Conservation (phyloP, 1,284 basidiomycete species). For the Microbotryum lychnidis-dioicae region DNA sequence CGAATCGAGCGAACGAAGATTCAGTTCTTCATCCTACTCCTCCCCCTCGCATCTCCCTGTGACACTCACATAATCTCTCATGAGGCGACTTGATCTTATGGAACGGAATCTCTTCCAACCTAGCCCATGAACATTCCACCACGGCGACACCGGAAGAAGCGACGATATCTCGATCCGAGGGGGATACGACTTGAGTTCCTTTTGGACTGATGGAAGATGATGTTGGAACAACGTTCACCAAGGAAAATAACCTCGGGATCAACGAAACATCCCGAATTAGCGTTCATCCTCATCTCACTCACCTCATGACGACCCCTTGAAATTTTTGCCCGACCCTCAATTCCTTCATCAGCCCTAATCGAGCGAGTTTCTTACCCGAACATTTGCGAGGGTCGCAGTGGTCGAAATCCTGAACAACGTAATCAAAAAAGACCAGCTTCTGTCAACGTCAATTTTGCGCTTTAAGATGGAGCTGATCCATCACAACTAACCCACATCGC, state of each 20-base stretch:
- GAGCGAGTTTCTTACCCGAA: slow-evolving; percentile 85
- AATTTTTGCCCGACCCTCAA: slow-evolving; percentile 79
- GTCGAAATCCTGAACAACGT: slow-evolving; percentile 67
- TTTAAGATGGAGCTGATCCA: not conserved
- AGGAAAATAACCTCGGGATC: not conserved
- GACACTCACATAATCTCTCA: slow-evolving; percentile 69
- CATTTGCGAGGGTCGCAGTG: slow-evolving; percentile 94
- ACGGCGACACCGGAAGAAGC: slow-evolving; percentile 74
- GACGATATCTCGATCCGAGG: slow-evolving; percentile 75
- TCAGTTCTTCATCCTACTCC: not conserved
- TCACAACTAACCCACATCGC: slow-evolving; percentile 28
- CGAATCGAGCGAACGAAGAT: not conserved
- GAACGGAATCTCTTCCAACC: slow-evolving; percentile 89
- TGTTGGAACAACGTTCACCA: not conserved
- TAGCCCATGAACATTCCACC: slow-evolving; percentile 95
- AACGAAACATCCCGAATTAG: not conserved
- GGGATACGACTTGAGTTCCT: slow-evolving; percentile 69
- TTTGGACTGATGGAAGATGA: slow-evolving; percentile 57
- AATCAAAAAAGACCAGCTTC: not conserved
- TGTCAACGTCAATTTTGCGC: not conserved
- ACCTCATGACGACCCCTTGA: slow-evolving; percentile 88
- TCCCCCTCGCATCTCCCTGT: too few relatives aligned
- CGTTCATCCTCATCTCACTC: slow-evolving; percentile 38
- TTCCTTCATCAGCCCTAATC: slow-evolving; percentile 75
- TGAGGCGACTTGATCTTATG: slow-evolving; percentile 85